Conservation (phyloP, 352 stramenopile species). For the Phytophthora pistaciae region DNA sequence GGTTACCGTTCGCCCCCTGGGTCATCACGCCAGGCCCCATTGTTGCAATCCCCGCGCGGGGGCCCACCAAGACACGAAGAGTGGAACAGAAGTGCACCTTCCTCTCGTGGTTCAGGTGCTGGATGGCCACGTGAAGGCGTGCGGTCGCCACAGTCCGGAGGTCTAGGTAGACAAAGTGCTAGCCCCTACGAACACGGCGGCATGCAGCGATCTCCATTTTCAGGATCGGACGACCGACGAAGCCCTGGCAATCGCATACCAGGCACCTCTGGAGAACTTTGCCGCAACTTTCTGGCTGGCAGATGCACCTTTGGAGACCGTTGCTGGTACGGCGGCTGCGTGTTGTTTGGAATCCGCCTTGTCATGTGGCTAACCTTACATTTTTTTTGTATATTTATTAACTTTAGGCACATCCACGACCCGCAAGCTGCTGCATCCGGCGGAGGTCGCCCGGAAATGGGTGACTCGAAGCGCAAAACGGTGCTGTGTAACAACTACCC, state of each 20-base stretch:
- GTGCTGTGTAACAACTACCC: conserved; percentile 83
- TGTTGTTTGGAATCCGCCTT: not conserved
- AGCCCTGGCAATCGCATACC: conserved; percentile 49
- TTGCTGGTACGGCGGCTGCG: conserved; percentile 73
- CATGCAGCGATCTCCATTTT: conserved; percentile 35
- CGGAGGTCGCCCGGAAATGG: conserved; percentile 43
- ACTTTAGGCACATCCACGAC: conserved; percentile 68
- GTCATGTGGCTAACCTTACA: conserved; percentile 20
- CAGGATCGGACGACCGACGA: conserved; percentile 37
- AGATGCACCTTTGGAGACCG: conserved; percentile 82
- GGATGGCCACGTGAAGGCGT: conserved; percentile 36
- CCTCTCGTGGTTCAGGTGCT: conserved; percentile 30
- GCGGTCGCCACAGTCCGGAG: conserved; percentile 35
- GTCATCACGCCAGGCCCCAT: conserved; percentile 24
- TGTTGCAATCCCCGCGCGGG: conserved; percentile 33
- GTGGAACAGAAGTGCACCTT: conserved; percentile 38
- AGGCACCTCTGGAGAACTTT: conserved; percentile 66
- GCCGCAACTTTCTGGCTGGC: conserved; percentile 76
- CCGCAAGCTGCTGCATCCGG: conserved; percentile 25
- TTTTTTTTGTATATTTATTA: conserved; percentile 18
- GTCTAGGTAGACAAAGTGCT: conserved; percentile 34
- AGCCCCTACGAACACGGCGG: conserved; percentile 28
- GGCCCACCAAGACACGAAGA: conserved; percentile 34
- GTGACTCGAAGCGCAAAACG: conserved; percentile 72
- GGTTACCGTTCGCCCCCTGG: conserved; percentile 29